Evolutionary conservation across 1,284 basidiomycete species (phyloP).

Genomic region (Rhizoctonia solani): DNA sequence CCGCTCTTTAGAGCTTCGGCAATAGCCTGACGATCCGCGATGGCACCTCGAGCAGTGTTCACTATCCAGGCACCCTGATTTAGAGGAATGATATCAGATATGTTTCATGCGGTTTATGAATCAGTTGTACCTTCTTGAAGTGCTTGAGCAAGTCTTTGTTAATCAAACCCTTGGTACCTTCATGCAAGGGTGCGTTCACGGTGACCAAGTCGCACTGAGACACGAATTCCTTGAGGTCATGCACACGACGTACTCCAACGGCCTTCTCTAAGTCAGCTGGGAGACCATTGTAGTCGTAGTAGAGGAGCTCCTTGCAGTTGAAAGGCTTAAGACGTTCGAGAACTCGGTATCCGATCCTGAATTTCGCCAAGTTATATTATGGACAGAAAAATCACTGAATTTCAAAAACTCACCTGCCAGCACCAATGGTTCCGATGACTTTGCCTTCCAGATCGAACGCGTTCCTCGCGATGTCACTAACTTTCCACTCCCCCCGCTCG

Average conservation of each 20-base stretch:
- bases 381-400: not conserved
- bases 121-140: slow-evolving; percentile 70
- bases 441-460: slow-evolving; percentile 91
- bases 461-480: slow-evolving; percentile 79
- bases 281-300: slow-evolving; percentile 88
- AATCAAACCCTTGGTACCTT: slow-evolving; percentile 79
- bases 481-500: slow-evolving; percentile 81
- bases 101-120: not conserved
- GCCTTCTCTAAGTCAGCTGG: slow-evolving; percentile 69
- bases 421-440: slow-evolving; percentile 87
- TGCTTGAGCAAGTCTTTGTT: slow-evolving; percentile 82
- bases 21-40: slow-evolving; percentile 84
- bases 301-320: slow-evolving; percentile 88
- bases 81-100: not conserved
- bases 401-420: slow-evolving; percentile 57
- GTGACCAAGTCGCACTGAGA: slow-evolving; percentile 81
- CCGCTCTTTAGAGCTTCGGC: slow-evolving; percentile 78
- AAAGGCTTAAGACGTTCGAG: slow-evolving; percentile 87
- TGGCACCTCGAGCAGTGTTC: slow-evolving; percentile 93
- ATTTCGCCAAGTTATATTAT: not conserved
- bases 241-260: slow-evolving; percentile 75
- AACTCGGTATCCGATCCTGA: slow-evolving; percentile 85
- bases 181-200: slow-evolving; percentile 91
- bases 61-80: slow-evolving; percentile 75
- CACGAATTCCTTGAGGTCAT: slow-evolving; percentile 85